Percentiles rank a stretch among this genome's conserved stretches.
Evolutionary conservation across 2,329 filamentous ascomycete species (phyloP).

Genomic region (Lasiodiplodia citricola): DNA sequence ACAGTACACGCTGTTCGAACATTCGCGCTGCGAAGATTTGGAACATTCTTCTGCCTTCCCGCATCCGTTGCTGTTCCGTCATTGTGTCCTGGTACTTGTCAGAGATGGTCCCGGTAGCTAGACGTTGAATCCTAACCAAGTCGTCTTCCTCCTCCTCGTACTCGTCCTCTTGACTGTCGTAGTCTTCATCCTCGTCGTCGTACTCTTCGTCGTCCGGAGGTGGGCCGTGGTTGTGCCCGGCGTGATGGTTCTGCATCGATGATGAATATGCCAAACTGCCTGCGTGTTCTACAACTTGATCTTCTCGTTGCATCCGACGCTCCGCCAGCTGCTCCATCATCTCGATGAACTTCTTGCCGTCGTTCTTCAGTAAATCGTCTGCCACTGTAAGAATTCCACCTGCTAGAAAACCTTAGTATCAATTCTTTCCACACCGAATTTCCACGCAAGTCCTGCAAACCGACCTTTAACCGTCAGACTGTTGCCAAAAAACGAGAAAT

Average conservation of each 20-base stretch:
- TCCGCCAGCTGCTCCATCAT: conserved; percentile 99
- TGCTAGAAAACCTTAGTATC: conserved; percentile 50
- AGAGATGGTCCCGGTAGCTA: conserved; percentile 39
- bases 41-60: conserved; percentile 97
- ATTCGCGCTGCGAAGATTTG: conserved; percentile 98
- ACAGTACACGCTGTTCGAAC: conserved; percentile 97
- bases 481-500: conserved; percentile 98
- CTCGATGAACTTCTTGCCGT: conserved; percentile 99
- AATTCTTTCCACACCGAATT: neutral
- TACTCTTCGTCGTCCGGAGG: conserved; percentile 73
- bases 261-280: conserved; percentile 58
- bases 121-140: conserved; percentile 55
- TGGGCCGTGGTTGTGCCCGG: conserved; percentile 70
- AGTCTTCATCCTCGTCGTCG: conserved; percentile 78
- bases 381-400: conserved; percentile 98
- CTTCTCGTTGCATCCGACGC: conserved; percentile 94
- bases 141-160: conserved; percentile 66
- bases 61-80: conserved; percentile 99
- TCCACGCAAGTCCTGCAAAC: conserved; percentile 29
- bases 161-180: conserved; percentile 68
- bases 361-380: conserved; percentile 97
- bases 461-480: conserved; percentile 91
- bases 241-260: conserved; percentile 55
- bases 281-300: conserved; percentile 74
- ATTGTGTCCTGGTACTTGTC: conserved; percentile 75